Evolutionary conservation across 352 stramenopile species (phyloP).

Genomic region (Globisporangium barbulae): DNA sequence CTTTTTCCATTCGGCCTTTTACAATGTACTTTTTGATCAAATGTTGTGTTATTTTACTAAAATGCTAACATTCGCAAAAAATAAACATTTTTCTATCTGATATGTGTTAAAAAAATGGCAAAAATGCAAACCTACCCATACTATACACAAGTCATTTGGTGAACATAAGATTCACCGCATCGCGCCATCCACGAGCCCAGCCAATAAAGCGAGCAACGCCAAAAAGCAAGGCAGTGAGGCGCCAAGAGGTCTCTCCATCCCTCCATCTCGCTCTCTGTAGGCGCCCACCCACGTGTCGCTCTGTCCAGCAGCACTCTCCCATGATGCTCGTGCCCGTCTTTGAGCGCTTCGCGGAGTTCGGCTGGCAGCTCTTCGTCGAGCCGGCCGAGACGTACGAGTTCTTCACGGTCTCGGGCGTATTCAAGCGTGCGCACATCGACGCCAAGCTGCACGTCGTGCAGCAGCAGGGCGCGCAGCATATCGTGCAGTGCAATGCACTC

Average conservation of each 20-base stretch:
- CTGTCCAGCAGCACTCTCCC: background rate
- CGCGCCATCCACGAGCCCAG: background rate
- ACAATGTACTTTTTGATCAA: too few relatives aligned
- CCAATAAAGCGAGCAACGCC: background rate
- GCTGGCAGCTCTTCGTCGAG: slow-evolving; percentile 76
- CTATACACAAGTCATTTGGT: too few relatives aligned
- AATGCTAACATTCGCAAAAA: too few relatives aligned
- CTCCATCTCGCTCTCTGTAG: background rate
- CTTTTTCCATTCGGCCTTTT: too few relatives aligned
- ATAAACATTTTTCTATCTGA: too few relatives aligned
- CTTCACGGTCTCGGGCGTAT: slow-evolving; percentile 77
- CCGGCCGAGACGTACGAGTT: slow-evolving; percentile 85
- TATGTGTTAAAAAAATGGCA: too few relatives aligned
- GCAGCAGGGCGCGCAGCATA: slow-evolving; percentile 18
- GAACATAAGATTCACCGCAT: background rate
- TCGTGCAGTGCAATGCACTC: slow-evolving; percentile 71
- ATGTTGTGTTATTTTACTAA: too few relatives aligned
- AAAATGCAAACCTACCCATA: too few relatives aligned
- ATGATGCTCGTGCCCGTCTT: slow-evolving; percentile 33
- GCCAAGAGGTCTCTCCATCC: slow-evolving; percentile 4
- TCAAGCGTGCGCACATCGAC: slow-evolving; percentile 60
- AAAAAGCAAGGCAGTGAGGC: background rate
- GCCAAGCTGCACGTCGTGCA: slow-evolving; percentile 36
- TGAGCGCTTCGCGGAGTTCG: slow-evolving; percentile 74
- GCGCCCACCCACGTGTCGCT: background rate